phyloP scores from a whole-genome alignment of 345 rosid genomes.

The Iberis pinnata region DNA sequence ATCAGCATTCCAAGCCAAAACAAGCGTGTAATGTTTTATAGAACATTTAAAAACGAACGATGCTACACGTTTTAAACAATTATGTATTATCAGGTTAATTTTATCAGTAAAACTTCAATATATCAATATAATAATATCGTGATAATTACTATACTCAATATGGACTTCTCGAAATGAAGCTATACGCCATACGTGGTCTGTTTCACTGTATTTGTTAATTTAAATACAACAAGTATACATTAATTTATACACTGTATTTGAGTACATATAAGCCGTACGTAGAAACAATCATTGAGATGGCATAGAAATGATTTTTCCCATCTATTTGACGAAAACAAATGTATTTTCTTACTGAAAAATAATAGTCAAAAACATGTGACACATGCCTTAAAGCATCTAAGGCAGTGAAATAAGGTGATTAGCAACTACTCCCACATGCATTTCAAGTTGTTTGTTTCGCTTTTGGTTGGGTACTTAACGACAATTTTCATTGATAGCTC shows the following conservation, averaged over 20 bases:
- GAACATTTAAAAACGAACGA: too few species aligned
- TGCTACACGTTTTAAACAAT: too few species aligned
- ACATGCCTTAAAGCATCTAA: conserved; percentile 22
- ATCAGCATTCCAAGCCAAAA: too few species aligned
- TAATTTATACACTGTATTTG: neutral
- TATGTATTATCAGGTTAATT: too few species aligned
- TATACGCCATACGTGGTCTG: neutral
- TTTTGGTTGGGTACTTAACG: conserved; percentile 23
- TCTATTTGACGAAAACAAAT: conserved; percentile 18
- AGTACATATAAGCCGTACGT: conserved; percentile 12
- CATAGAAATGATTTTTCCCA: conserved; percentile 10
- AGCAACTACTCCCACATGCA: conserved; percentile 29
- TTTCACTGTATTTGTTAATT: conserved; percentile 4
- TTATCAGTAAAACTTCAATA: too few species aligned
- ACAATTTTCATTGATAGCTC: conserved; percentile 9
- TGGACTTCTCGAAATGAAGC: neutral
- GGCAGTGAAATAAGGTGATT: conserved; percentile 14
- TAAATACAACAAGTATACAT: neutral
- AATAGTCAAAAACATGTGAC: conserved; percentile 25
- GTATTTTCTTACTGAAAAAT: neutral
- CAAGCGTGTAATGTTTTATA: too few species aligned
- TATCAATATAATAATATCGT: too few species aligned
- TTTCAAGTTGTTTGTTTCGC: conserved; percentile 11
- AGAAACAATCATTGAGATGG: conserved; percentile 24
- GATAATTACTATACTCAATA: neutral